Evolutionary conservation across 108 stramenopile species (phyloP).

Genomic region (Cyclotella sp.): DNA sequence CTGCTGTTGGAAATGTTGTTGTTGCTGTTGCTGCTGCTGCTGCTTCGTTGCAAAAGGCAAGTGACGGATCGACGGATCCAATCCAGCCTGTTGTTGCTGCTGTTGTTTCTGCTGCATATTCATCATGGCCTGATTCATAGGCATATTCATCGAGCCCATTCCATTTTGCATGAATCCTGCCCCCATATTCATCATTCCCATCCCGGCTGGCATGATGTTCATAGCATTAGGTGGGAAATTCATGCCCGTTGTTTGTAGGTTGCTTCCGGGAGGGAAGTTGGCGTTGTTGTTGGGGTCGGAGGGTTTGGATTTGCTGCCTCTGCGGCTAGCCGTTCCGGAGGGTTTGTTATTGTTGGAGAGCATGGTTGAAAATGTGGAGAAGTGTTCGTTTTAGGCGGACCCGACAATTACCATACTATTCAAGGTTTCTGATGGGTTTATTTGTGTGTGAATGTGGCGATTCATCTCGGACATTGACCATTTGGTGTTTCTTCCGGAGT

Average conservation of each 20-base stretch:
- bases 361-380: neutral
- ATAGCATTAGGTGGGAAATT: neutral
- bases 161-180: neutral
- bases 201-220: neutral
- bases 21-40: neutral
- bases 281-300: neutral
- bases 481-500: too few species aligned
- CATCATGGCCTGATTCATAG: neutral
- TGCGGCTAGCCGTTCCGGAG: neutral
- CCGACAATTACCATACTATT: too few species aligned
- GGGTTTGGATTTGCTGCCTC: neutral
- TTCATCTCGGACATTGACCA: too few species aligned
- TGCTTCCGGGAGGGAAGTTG: neutral
- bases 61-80: neutral
- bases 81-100: neutral
- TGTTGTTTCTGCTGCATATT: neutral
- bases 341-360: neutral
- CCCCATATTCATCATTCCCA: slow-evolving; percentile 15
- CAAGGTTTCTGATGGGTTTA: too few species aligned
- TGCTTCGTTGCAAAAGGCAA: neutral
- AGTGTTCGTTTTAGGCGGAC: too few species aligned
- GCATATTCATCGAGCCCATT: neutral
- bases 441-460: too few species aligned
- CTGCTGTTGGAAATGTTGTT: too few species aligned
- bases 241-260: neutral